These are phyloP conservation scores for Pseudomonodictys pantanalensis DNA, from an alignment of 495 filamentous ascomycete species.

Conservation along the genomic window DNA sequence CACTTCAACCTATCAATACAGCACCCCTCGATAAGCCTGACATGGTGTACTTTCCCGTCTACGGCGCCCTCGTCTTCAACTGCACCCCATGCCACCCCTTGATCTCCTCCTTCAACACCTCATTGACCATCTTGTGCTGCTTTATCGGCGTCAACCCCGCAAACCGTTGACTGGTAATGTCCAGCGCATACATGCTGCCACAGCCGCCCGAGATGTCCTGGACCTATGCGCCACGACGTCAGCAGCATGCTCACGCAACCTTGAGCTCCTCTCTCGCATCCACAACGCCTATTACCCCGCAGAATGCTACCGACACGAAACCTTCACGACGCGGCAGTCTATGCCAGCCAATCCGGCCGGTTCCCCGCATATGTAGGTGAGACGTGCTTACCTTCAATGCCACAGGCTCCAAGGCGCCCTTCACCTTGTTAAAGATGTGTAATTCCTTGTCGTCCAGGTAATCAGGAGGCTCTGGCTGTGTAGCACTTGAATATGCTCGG, in stretches of 20 bases:
- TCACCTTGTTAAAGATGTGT: conserved; percentile 49
- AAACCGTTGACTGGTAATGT: conserved; percentile 64
- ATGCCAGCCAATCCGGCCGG: too few species aligned
- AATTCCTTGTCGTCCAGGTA: conserved; percentile 50
- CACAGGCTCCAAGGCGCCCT: conserved; percentile 42
- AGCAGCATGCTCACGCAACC: background rate
- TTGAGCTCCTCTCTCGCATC: too few species aligned
- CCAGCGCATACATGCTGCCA: conserved; percentile 74
- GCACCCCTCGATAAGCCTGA: background rate
- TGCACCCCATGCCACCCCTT: conserved; percentile 76
- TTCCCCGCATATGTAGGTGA: background rate
- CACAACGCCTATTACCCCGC: too few species aligned
- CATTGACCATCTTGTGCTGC: conserved; percentile 71
- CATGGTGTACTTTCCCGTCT: background rate
- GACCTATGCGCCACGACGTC: conserved; percentile 44
- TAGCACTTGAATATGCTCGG: conserved; percentile 7
- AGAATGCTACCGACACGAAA: too few species aligned
- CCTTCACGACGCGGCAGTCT: too few species aligned
- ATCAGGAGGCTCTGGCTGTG: conserved; percentile 43
- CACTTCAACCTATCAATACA: background rate
- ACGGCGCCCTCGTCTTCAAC: conserved; percentile 53
- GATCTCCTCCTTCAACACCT: conserved; percentile 63
- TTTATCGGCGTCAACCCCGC: conserved; percentile 63
- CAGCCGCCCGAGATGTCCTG: conserved; percentile 76
- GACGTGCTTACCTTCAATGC: conserved; percentile 48